These are phyloP conservation scores for Medicago arabica DNA, from an alignment of 306 rosid species.

Conservation along the genomic window DNA sequence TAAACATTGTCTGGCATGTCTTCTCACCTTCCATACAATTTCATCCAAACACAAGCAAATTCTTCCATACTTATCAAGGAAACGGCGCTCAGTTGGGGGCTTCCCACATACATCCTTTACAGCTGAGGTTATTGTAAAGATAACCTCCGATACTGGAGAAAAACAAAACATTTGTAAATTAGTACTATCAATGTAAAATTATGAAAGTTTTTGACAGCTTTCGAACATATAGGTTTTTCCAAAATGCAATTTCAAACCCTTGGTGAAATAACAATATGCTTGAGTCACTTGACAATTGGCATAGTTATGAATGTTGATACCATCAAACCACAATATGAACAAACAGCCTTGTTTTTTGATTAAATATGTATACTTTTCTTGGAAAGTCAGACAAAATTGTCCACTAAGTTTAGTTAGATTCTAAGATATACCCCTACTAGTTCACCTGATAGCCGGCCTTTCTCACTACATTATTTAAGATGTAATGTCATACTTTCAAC, in stretches of 20 bases:
- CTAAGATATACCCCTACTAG: background rate
- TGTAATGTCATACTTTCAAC: background rate
- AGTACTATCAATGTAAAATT: background rate
- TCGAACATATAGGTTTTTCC: background rate
- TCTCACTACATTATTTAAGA: background rate
- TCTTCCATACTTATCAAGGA: constrained; percentile 95
- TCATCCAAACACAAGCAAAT: constrained; percentile 94
- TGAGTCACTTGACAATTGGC: constrained; percentile 2
- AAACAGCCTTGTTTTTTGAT: background rate
- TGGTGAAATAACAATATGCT: constrained; percentile 12
- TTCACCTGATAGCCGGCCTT: constrained; percentile 14
- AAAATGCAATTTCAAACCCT: background rate
- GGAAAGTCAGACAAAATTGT: constrained; percentile 14
- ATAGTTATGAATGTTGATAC: constrained; percentile 1
- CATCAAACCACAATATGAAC: constrained; percentile 2
- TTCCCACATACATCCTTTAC: constrained; percentile 94
- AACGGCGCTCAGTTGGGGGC: constrained; percentile 88
- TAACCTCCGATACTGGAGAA: constrained; percentile 87
- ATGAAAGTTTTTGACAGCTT: constrained; percentile 5
- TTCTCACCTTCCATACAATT: constrained; percentile 89
- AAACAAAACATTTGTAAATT: constrained; percentile 26
- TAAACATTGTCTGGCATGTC: background rate
- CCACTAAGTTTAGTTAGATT: constrained; percentile 7
- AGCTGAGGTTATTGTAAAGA: constrained; percentile 81
- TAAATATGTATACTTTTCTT: constrained; percentile 1